Percentiles rank a stretch among this genome's conserved stretches.
Conservation (phyloP, 306 rosid genomes). For the Cucurbita ficifolia region DNA sequence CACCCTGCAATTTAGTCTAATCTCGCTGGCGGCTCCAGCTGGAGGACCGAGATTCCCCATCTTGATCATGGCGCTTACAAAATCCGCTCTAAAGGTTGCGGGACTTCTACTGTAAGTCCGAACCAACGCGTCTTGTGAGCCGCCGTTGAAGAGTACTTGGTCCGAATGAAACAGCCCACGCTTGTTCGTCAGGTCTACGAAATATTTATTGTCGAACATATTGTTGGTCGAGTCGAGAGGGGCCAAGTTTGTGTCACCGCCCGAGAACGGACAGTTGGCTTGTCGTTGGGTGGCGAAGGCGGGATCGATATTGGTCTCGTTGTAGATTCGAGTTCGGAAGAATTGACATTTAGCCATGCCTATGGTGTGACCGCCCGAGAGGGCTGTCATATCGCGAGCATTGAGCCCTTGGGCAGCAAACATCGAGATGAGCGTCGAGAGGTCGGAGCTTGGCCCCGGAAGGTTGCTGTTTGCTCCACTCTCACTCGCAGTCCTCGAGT, state of each 20-base stretch:
- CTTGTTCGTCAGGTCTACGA: slow-evolving; percentile 17
- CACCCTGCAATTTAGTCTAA: slow-evolving; percentile 49
- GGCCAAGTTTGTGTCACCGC: slow-evolving; percentile 43
- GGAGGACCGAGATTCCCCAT: slow-evolving; percentile 50
- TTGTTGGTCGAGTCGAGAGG: slow-evolving; percentile 34
- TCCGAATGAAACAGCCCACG: slow-evolving; percentile 72
- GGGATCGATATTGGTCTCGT: slow-evolving; percentile 45
- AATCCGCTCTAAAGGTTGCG: slow-evolving; percentile 29
- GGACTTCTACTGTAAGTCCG: slow-evolving; percentile 21
- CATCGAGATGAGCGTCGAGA: slow-evolving; percentile 25
- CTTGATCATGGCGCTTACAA: slow-evolving; percentile 59
- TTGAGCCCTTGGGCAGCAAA: slow-evolving; percentile 30
- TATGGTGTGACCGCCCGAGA: slow-evolving; percentile 63
- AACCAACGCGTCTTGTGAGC: slow-evolving; percentile 49
- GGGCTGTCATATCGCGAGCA: slow-evolving; percentile 38
- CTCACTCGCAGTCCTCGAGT: slow-evolving; percentile 58
- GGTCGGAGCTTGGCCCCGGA: slow-evolving; percentile 38
- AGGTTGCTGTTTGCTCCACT: slow-evolving; percentile 40
- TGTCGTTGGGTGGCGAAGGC: slow-evolving; percentile 27
- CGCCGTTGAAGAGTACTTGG: slow-evolving; percentile 51
- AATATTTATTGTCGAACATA: slow-evolving; percentile 49
- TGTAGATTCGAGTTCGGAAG: slow-evolving; percentile 49
- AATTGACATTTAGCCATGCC: slow-evolving; percentile 36
- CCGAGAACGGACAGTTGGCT: slow-evolving; percentile 32
- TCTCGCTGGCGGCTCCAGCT: slow-evolving; percentile 44